Percentiles rank a stretch among this genome's conserved stretches.
These are phyloP conservation scores for Boletus barrowsii DNA, from an alignment of 768 basidiomycete species.

Conservation along the genomic window DNA sequence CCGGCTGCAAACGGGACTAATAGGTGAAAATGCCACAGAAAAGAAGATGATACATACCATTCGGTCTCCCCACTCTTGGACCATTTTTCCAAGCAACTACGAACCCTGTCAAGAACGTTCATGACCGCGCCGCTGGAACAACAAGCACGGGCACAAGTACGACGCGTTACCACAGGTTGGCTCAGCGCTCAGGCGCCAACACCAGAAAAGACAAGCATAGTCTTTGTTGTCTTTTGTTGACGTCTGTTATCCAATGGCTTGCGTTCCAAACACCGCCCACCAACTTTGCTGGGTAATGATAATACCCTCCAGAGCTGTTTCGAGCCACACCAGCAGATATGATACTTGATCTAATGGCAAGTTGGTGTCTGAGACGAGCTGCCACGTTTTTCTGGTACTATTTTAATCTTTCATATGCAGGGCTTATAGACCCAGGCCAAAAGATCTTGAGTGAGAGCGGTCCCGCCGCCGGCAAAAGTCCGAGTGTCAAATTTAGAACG, in stretches of 20 bases:
- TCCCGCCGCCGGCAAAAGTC: too few species aligned
- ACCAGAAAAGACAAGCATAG: conserved; percentile 20
- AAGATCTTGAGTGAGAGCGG: neutral
- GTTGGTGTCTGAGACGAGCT: neutral
- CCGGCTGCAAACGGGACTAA: conserved; percentile 43
- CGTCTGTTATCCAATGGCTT: conserved; percentile 23
- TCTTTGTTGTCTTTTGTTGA: conserved; percentile 29
- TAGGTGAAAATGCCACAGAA: conserved; percentile 17
- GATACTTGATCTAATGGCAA: neutral
- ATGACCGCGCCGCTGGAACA: conserved; percentile 34
- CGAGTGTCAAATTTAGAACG: too few species aligned
- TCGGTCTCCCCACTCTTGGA: conserved; percentile 55
- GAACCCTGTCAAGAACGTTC: conserved; percentile 59
- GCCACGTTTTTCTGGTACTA: neutral
- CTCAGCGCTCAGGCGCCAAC: conserved; percentile 5
- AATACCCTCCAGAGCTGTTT: too few species aligned
- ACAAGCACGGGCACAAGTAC: conserved; percentile 16
- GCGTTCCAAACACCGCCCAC: conserved; percentile 15
- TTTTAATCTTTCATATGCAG: neutral
- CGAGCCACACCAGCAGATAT: neutral
- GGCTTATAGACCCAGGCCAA: neutral
- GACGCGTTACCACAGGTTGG: conserved; percentile 9
- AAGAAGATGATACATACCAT: conserved; percentile 44
- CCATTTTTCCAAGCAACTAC: conserved; percentile 52
- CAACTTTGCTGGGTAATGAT: too few species aligned